Conservation (phyloP, 257 asterid species). For the Rehmannia glutinosa region DNA sequence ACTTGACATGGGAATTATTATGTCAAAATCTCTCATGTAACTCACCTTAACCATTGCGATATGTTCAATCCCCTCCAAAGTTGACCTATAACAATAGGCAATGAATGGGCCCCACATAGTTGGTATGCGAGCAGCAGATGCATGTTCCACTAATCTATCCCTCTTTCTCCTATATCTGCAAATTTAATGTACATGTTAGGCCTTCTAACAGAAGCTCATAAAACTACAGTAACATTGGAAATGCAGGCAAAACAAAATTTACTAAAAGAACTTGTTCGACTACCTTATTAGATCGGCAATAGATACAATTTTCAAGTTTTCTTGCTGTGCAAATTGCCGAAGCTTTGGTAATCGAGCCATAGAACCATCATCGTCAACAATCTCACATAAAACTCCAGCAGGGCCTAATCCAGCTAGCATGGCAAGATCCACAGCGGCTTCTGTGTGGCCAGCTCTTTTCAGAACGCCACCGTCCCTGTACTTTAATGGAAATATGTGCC, state of each 20-base stretch:
- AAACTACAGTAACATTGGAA: no score
- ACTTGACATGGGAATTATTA: background rate
- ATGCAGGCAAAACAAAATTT: no score
- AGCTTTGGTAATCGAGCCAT: conserved; percentile 97
- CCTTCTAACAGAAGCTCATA: no score
- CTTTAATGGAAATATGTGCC: conserved; percentile 93
- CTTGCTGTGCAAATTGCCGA: conserved; percentile 54
- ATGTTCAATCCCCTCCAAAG: conserved; percentile 93
- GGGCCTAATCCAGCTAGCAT: conserved; percentile 83
- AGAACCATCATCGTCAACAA: conserved; percentile 98
- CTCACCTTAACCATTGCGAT: conserved; percentile 97
- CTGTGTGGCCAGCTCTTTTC: conserved; percentile 99
- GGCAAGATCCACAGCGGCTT: conserved; percentile 93
- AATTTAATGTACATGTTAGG: conserved; percentile 18
- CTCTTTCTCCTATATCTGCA: conserved; percentile 91
- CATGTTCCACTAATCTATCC: conserved; percentile 75
- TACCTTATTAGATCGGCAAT: conserved; percentile 95
- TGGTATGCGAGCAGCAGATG: conserved; percentile 93
- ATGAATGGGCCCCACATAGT: conserved; percentile 95
- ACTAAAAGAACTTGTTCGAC: background rate
- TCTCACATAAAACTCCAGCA: conserved; percentile 84
- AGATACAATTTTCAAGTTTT: conserved; percentile 71
- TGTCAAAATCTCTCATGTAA: background rate
- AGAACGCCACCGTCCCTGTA: conserved; percentile 94
- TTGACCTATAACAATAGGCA: conserved; percentile 77